These are phyloP conservation scores for Phytophthora brassicae DNA, from an alignment of 352 stramenopile species.

Conservation along the genomic window DNA sequence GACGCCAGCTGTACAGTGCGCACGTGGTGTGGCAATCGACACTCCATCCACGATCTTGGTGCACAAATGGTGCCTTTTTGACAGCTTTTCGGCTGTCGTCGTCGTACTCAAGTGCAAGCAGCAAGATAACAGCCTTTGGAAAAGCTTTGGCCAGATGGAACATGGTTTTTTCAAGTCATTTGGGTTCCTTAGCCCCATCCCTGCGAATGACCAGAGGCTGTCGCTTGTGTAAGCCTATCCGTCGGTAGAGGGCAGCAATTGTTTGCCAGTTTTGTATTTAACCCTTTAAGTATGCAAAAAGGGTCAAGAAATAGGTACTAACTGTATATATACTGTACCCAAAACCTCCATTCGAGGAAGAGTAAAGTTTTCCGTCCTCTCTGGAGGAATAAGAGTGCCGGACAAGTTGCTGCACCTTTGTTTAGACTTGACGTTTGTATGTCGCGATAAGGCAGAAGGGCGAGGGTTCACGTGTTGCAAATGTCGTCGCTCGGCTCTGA, in stretches of 20 bases:
- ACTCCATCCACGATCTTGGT: conserved; percentile 20
- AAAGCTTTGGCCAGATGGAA: conserved; percentile 21
- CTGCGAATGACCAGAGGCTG: conserved; percentile 23
- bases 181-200: conserved; percentile 30
- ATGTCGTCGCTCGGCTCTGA: conserved; percentile 37
- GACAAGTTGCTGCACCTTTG: too few relatives aligned
- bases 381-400: conserved; percentile 35
- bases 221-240: conserved; percentile 32
- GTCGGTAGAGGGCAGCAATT: conserved; percentile 3
- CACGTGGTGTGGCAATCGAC: conserved; percentile 31
- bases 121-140: conserved; percentile 23
- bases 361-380: too few relatives aligned
- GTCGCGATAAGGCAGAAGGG: conserved; percentile 34
- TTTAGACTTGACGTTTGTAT: conserved; percentile 30
- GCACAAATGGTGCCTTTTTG: conserved; percentile 26
- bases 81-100: conserved; percentile 16
- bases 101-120: conserved; percentile 36
- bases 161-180: conserved; percentile 3
- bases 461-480: conserved; percentile 24
- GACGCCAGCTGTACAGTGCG: conserved; percentile 24
- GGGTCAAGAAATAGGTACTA: too few relatives aligned
- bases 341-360: too few relatives aligned
- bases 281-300: too few relatives aligned
- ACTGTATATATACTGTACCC: too few relatives aligned
- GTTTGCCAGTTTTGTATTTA: too few relatives aligned